Evolutionary conservation across 148 eudicot species (phyloP), one percentile per base, ranked within the genome.

Genomic region (Fagopyrum tataricum): DNA sequence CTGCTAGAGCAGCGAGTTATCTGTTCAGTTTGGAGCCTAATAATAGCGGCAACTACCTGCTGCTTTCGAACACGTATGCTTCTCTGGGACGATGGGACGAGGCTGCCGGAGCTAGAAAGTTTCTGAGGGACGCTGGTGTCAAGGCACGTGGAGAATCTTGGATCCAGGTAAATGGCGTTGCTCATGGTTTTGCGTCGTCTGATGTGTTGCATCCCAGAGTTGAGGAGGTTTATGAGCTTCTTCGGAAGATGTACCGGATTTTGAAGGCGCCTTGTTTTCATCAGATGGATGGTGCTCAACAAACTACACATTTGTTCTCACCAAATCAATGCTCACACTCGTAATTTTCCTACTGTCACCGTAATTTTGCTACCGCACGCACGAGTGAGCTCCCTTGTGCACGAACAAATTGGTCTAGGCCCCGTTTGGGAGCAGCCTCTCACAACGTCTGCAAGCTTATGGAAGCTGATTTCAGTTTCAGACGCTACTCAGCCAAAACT

Each of bases 31-130:
- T 86, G 75, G 92, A 88, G 81, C 90, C 92, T 7, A 62, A 78
- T 44, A 84, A 86, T 76, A 76, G 87, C 49, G 92, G 92, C 62
- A 86, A 82, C 52, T 84, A 86, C 72, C 49, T 80, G 24, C 79
- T 84, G 64, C 73, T 84, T 40, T 86, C 86, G 21, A 88, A 88
- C 78, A 81, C 81, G 18, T 88, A 82, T 77, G 80, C 89, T 62
- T 70, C 81, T 17, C 53, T 76, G 59, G 87, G 91, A 51, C 46
- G 71, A 49, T 84, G 86, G 91, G 77, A 78, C 70, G 86, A 86
- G 73, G 82, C 89, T 71, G 79, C 86, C 75, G 74, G 71, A 40
- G 78, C 74, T 13, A 84, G 89, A 78, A 86, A 79, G 74, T 48
- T 53, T 56, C 78, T 86, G 92, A 84, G 77, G 82, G 78, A 80